Percentiles rank a stretch among this genome's conserved stretches.
Evolutionary conservation across 78 protist species (phyloP).

Genomic region (Speleostelium caveatum): DNA sequence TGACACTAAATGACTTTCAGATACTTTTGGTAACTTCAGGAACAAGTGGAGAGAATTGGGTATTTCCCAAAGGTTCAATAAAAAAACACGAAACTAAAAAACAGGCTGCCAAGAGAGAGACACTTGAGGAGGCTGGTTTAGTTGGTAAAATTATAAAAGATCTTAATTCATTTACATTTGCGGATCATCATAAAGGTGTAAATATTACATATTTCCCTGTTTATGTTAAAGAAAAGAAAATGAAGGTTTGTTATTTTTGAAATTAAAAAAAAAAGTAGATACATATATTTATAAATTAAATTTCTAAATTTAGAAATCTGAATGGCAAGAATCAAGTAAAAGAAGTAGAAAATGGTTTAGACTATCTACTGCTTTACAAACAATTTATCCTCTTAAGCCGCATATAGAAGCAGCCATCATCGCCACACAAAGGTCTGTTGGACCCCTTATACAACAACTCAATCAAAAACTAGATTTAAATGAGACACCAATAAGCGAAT

Average conservation of each 20-base stretch:
- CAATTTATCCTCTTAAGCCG: conserved; percentile 21
- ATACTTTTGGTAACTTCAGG: conserved; percentile 60
- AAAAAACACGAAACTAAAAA: conserved; percentile 52
- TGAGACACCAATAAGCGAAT: not conserved
- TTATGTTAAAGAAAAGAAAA: conserved; percentile 15
- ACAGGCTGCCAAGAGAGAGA: conserved; percentile 66
- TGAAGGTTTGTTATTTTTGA: not conserved
- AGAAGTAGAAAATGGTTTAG: conserved; percentile 29
- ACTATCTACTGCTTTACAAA: not conserved
- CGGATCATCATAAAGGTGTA: conserved; percentile 45
- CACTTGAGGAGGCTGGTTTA: conserved; percentile 65
- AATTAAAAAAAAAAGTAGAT: not conserved
- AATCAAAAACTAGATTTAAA: not conserved
- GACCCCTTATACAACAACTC: conserved; percentile 8
- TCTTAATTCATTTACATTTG: conserved; percentile 6
- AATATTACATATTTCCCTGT: conserved; percentile 17
- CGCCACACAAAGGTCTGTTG: conserved; percentile 18
- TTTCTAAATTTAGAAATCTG: not conserved
- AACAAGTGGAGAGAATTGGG: conserved; percentile 60
- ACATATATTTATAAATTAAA: not conserved
- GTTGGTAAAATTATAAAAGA: conserved; percentile 33
- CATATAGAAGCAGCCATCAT: conserved; percentile 46
- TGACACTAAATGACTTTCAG: conserved; percentile 29
- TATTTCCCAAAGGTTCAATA: conserved; percentile 70
- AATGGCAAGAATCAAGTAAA: conserved; percentile 14